phyloP scores from a whole-genome alignment of 75 land plant species.

The Selaginella moellendorffii region DNA sequence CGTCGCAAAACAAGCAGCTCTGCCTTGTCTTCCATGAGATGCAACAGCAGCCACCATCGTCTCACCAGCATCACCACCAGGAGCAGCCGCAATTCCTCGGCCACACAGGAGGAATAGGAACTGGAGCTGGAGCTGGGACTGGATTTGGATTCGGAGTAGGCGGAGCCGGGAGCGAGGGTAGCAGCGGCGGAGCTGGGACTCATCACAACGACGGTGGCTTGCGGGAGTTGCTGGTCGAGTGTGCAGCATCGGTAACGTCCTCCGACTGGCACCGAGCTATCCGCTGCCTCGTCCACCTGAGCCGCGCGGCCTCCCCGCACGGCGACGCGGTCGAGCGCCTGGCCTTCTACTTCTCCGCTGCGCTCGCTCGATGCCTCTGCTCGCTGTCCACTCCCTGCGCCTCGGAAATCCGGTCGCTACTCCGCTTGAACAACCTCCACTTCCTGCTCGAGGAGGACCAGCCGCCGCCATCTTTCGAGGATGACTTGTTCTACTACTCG shows the following conservation, averaged over 20 bases:
- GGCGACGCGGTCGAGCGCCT: conserved; percentile 72
- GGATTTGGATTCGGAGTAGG: too few relatives aligned
- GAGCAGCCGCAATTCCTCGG: too few relatives aligned
- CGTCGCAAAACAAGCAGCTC: too few relatives aligned
- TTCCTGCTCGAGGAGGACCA: not conserved
- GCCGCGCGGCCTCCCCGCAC: conserved; percentile 26
- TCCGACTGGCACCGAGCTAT: conserved; percentile 38
- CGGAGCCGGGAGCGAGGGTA: not conserved
- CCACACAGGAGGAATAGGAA: too few relatives aligned
- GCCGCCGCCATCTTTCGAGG: conserved; percentile 4
- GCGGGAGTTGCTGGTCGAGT: conserved; percentile 14
- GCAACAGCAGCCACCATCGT: not conserved
- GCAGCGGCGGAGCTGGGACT: too few relatives aligned
- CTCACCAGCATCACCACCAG: too few relatives aligned
- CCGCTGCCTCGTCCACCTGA: conserved; percentile 31
- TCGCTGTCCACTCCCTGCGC: not conserved
- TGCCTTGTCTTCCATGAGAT: not conserved
- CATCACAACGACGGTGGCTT: too few relatives aligned
- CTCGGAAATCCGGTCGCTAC: conserved; percentile 7
- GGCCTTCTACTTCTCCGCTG: conserved; percentile 37
- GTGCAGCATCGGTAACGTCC: conserved; percentile 43
- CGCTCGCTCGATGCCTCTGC: conserved; percentile 29
- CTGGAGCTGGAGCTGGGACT: not conserved
- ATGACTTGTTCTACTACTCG: not conserved
- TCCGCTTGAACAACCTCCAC: not conserved